Evolutionary conservation across 192 early-diverging fungal genomes (phyloP).

Genomic region (Coemansia sp.): DNA sequence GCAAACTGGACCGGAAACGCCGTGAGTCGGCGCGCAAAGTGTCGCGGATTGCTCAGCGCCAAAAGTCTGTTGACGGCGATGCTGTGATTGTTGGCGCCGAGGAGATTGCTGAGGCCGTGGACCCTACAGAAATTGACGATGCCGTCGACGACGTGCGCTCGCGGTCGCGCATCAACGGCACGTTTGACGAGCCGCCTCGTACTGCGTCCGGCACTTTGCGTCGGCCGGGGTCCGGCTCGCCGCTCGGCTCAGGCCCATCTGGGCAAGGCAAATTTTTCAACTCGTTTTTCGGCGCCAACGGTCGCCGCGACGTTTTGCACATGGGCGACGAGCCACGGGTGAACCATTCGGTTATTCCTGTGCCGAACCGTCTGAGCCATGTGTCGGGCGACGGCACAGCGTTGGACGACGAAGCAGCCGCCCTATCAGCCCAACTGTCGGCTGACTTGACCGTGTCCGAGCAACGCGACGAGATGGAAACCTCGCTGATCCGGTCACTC

Average conservation of each 20-base stretch:
- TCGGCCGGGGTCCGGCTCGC: conserved; percentile 34
- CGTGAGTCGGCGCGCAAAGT: conserved; percentile 51
- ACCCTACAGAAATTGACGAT: conserved; percentile 46
- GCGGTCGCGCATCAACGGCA: conserved; percentile 2
- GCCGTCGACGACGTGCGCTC: conserved; percentile 41
- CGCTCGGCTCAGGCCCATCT: conserved; percentile 21
- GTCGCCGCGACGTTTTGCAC: conserved; percentile 39
- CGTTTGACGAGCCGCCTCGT: conserved; percentile 2
- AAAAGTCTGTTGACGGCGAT: conserved; percentile 39
- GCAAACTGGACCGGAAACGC: conserved; percentile 63
- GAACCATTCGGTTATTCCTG: conserved; percentile 38
- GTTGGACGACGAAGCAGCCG: conserved; percentile 38
- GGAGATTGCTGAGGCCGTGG: conserved; percentile 20
- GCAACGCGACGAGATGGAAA: conserved; percentile 73
- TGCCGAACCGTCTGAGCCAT: conserved; percentile 49
- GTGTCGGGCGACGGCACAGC: conserved; percentile 35
- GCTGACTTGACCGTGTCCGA: conserved; percentile 43
- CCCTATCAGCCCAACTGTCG: conserved; percentile 50
- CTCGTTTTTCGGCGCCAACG: conserved; percentile 43
- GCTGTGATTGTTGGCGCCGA: conserved; percentile 34
- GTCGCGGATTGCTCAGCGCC: conserved; percentile 17
- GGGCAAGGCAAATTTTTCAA: conserved; percentile 46
- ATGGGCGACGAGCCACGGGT: conserved; percentile 42
- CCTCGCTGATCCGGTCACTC: conserved; percentile 72
- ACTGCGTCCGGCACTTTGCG: conserved; percentile 9